A percentile compares a stretch with the other conserved stretches of the same genome.
Conservation (phyloP, 2,329 filamentous ascomycete genomes). For the Hymenoscyphus scutula region DNA sequence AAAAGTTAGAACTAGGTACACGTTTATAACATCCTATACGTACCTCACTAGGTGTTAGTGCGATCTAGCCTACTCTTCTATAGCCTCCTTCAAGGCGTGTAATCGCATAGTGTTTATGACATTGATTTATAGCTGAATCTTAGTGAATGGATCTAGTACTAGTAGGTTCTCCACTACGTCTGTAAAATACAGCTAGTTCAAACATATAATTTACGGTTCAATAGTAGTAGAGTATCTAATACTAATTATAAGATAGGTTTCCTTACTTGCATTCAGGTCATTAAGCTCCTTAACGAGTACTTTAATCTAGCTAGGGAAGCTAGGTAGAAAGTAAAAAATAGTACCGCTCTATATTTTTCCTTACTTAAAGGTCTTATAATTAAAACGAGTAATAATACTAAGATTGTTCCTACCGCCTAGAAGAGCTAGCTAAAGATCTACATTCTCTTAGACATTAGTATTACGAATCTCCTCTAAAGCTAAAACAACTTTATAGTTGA, state of each 20-base stretch:
- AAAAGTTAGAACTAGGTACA: not conserved
- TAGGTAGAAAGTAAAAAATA: not conserved
- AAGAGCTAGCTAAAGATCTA: conserved; percentile 18
- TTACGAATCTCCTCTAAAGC: conserved; percentile 15
- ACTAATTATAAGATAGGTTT: conserved; percentile 4
- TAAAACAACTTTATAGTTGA: conserved; percentile 39
- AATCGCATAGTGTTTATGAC: not conserved
- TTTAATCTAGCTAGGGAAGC: conserved; percentile 5
- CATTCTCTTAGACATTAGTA: conserved; percentile 12
- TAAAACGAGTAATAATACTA: conserved; percentile 19
- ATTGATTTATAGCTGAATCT: not conserved
- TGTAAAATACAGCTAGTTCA: not conserved
- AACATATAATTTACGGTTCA: not conserved
- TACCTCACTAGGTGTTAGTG: not conserved
- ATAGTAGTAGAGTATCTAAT: not conserved
- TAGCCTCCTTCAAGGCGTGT: not conserved
- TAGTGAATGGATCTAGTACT: conserved; percentile 2
- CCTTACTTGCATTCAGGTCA: not conserved
- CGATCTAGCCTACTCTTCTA: not conserved
- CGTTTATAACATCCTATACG: not conserved
- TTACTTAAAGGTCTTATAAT: conserved; percentile 12
- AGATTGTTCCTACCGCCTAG: conserved; percentile 23
- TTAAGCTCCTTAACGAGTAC: conserved; percentile 1
- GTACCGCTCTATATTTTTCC: conserved; percentile 12
- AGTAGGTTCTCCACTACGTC: not conserved